Percentiles rank a stretch among this genome's conserved stretches.
phyloP scores from a whole-genome alignment of 768 basidiomycete genomes.

The Hericium coralloides region DNA sequence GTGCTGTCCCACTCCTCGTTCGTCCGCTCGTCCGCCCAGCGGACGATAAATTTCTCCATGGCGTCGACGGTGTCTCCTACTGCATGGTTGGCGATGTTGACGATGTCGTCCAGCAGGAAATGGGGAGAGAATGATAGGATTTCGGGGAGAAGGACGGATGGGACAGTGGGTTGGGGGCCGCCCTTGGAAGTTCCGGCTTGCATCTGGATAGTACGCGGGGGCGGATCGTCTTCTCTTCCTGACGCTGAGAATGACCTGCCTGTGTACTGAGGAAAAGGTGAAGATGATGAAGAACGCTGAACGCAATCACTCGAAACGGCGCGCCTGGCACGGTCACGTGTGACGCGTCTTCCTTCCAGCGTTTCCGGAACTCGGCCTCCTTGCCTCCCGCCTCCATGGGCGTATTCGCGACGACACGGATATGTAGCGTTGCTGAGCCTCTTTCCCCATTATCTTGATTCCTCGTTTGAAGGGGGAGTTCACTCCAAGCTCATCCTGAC shows the following conservation, averaged over 20 bases:
- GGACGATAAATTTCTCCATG: slow-evolving; percentile 67
- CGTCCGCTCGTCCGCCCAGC: slow-evolving; percentile 63
- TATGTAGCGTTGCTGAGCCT: too few species aligned
- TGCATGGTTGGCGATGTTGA: slow-evolving; percentile 74
- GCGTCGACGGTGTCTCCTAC: slow-evolving; percentile 72
- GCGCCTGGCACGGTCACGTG: background rate
- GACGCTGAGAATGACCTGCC: too few species aligned
- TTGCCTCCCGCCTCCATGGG: too few species aligned
- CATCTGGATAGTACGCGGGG: background rate
- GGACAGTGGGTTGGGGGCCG: slow-evolving; percentile 18
- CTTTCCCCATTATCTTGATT: too few species aligned
- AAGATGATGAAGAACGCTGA: background rate
- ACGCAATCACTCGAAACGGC: background rate
- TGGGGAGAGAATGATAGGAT: slow-evolving; percentile 81
- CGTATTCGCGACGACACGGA: too few species aligned
- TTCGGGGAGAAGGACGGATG: slow-evolving; percentile 54
- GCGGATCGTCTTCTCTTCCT: too few species aligned
- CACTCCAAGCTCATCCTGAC: too few species aligned
- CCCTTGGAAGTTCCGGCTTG: background rate
- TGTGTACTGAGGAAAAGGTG: too few species aligned
- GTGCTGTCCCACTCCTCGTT: slow-evolving; percentile 47
- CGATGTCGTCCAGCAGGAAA: slow-evolving; percentile 77
- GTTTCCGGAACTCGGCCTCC: too few species aligned
- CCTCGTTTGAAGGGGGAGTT: too few species aligned
- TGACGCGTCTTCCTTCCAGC: background rate